These are phyloP conservation scores for Cyamopsis tetragonoloba DNA, from an alignment of 306 rosid species.

Conservation along the genomic window DNA sequence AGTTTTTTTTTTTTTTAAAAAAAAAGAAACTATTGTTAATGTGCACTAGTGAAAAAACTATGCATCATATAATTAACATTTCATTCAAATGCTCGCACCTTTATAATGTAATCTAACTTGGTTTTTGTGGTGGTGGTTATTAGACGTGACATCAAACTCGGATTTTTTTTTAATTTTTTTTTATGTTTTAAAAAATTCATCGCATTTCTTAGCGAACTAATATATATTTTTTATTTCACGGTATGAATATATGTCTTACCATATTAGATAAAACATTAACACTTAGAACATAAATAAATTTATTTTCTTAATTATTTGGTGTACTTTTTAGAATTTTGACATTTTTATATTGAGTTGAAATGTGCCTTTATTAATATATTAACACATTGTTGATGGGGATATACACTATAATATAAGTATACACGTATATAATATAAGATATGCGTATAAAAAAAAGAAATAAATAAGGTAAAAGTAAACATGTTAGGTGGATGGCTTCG, in stretches of 20 bases:
- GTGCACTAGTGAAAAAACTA: constrained; percentile 6
- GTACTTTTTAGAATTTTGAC: no score
- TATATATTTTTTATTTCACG: no score
- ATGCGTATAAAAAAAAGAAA: not conserved
- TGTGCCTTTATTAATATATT: no score
- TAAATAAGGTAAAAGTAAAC: constrained; percentile 20
- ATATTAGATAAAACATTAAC: no score
- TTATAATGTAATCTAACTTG: not conserved
- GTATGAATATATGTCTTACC: no score
- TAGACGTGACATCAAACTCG: constrained; percentile 31
- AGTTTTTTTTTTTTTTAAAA: no score
- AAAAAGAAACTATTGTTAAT: constrained; percentile 11
- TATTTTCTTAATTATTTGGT: no score
- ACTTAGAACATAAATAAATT: no score
- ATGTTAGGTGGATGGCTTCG: constrained; percentile 32
- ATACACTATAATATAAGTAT: no score
- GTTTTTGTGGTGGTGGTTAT: constrained; percentile 38
- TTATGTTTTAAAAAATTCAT: no score
- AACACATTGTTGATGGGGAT: constrained; percentile 33
- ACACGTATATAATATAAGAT: not conserved
- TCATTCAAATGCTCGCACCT: constrained; percentile 14
- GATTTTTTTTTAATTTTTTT: not conserved
- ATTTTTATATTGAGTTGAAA: no score
- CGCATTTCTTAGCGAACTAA: no score
- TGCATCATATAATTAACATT: not conserved